Base-by-base conservation (phyloP, 805 yeast species). In the Saccharomyces jurei region DNA sequence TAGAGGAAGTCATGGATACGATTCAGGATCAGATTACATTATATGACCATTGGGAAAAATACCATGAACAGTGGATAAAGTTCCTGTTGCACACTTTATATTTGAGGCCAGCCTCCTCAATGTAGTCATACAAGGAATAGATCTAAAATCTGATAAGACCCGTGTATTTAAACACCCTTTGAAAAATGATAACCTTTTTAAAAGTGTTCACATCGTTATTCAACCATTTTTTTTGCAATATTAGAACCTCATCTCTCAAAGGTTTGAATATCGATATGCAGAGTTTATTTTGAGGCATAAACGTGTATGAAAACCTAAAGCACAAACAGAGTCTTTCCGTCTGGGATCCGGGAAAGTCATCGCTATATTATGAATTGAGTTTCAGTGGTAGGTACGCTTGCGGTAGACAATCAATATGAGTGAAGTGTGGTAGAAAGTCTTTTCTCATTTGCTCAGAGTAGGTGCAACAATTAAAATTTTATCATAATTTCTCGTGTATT, bases 31-130 rank as follows among this genome's bases (percentile, higher is more conserved):
- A 90, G 64, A 77, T 92, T 46, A 82, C 87, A 3, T 70, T 91
- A 2, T 92, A 91, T 66, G 91, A 89, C 50, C 78, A 81, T 6
- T 91, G 97, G 97, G 89, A 87, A 59, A 68, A 81, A n/a, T 90
- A 87, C 64, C 89, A 87, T 62, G 97, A 88, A 66, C 76, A 74
- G 31, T 68, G 73, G 58, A 79, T 82, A 21, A 77, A 81, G 55
- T 70, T 66, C 30, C 52, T 70, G 36, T 51, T 70, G 41, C 72
- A 69, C 52, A 61, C 69, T 4, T 54, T 70, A 32, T 70, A 70
- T 54, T 52, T 68, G 41, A 56, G 65, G 41, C 54, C 63, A 1
- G 25, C 53, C 1, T 36, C n/a, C 28, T 10, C 44, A 17, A 36
- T 17, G 6, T 36, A 36, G 17, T 17, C 11, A 36, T 17, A 13